phyloP scores from a whole-genome alignment of 345 rosid species.

The Gossypium stocksii region DNA sequence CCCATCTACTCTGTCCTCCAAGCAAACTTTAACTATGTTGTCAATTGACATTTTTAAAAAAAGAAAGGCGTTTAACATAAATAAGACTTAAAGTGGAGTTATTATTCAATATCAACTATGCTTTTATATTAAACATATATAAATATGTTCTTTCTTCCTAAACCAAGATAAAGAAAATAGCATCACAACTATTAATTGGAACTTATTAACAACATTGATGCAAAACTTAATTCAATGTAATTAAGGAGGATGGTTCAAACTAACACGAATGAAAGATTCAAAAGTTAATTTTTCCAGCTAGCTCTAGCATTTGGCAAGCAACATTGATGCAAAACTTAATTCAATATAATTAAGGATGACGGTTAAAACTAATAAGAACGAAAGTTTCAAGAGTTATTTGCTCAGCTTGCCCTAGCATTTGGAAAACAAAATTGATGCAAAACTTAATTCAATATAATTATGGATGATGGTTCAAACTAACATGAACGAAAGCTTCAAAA shows the following conservation, averaged over 20 bases:
- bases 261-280: too few relatives aligned
- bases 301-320: neutral
- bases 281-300: too few relatives aligned
- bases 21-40: neutral
- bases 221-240: neutral
- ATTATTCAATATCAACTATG: neutral
- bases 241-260: too few relatives aligned
- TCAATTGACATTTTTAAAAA: neutral
- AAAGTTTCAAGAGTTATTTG: too few relatives aligned
- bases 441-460: neutral
- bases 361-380: too few relatives aligned
- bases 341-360: too few relatives aligned
- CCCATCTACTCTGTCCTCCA: neutral
- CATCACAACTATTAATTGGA: neutral
- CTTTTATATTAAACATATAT: neutral
- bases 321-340: neutral
- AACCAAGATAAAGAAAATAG: slow-evolving; percentile 3
- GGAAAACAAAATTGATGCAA: neutral
- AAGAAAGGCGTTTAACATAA: neutral
- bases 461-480: too few relatives aligned
- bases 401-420: too few relatives aligned
- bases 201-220: neutral
- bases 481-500: too few relatives aligned
- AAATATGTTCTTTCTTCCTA: neutral
- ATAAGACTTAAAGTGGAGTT: neutral